Evolutionary conservation across 1,284 basidiomycete species (phyloP), one percentile per base, ranked within the genome.

Genomic region (Butyriboletus appendiculatus): DNA sequence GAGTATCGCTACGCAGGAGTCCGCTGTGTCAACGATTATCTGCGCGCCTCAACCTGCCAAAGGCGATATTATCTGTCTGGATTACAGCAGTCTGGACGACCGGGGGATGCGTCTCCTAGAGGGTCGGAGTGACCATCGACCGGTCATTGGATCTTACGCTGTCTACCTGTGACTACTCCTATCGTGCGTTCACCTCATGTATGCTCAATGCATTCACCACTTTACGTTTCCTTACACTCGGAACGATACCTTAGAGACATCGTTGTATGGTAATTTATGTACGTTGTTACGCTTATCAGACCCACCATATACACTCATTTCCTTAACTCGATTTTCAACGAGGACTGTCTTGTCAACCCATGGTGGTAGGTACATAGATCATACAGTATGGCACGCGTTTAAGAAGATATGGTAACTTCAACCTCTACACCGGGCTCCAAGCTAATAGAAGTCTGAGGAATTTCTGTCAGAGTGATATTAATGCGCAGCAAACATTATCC

Each of bases 341-440:
- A 37, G 37, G 12, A 46, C 0, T 30, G 14, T 45, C 7, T 48
- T 20, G 18, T 45, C 30, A 39, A 49, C 26, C 16, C 52, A 39
- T 50, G 46, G 9, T 52, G 30, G 50, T 42, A 34, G 26, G 26
- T 30, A 42, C 40, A 54, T 41, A 30, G 14, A 49, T 42, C 33
- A 30, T 53, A 56, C 37, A 44, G 42, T 45, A 50, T 12, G 34
- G 10, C 11, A 14, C 16, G 33, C n/a, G 16, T 51, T 56, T 67
- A 81, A 56, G 76, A 81, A 60, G 94, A 95, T 76, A 98, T 98
- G 71, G 96, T 98, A 65, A 99, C 96, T 80, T 99, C 96, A 72
- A 98, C 96, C 80, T 99, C 96, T 62, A 99, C 96, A 79, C 96
- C 96, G 64, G 96, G 94, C 81, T 98, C 96, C 79, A 99, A 86